phyloP scores from a whole-genome alignment of 768 basidiomycete species.

The Cystobasidiopsis lactophilus region DNA sequence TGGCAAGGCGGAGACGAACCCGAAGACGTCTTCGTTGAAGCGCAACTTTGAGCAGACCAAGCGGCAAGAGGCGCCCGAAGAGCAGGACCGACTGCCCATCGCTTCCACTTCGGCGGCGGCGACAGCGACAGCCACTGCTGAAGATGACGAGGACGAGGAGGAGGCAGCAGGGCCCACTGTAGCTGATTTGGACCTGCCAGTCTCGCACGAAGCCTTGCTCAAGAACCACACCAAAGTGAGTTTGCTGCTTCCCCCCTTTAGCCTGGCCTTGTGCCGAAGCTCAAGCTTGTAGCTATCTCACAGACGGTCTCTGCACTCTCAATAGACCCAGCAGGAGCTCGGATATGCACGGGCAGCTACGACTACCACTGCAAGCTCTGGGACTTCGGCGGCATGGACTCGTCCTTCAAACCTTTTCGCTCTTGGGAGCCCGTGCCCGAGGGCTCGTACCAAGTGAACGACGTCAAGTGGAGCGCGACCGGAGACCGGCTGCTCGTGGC shows the following conservation, averaged over 20 bases:
- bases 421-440: conserved; percentile 52
- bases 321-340: conserved; percentile 81
- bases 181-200: conserved; percentile 38
- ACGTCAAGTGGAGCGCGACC: conserved; percentile 69
- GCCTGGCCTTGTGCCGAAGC: too few relatives aligned
- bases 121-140: not conserved
- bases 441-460: conserved; percentile 43
- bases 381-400: conserved; percentile 98
- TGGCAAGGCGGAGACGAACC: too few relatives aligned
- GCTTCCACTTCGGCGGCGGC: too few relatives aligned
- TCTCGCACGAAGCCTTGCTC: conserved; percentile 69
- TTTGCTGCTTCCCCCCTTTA: not conserved
- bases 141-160: conserved; percentile 15
- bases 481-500: conserved; percentile 67
- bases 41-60: too few relatives aligned
- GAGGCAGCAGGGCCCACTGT: conserved; percentile 1
- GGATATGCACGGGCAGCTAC: conserved; percentile 73
- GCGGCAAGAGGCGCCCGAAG: too few relatives aligned
- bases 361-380: conserved; percentile 97
- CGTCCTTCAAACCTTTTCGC: conserved; percentile 66
- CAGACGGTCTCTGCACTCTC: conserved; percentile 70
- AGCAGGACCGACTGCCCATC: too few relatives aligned
- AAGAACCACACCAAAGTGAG: conserved; percentile 82
- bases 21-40: too few relatives aligned
- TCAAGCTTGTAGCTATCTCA: not conserved